Conservation (phyloP, 192 early-diverging fungal genomes). For the Backusella luteola region DNA sequence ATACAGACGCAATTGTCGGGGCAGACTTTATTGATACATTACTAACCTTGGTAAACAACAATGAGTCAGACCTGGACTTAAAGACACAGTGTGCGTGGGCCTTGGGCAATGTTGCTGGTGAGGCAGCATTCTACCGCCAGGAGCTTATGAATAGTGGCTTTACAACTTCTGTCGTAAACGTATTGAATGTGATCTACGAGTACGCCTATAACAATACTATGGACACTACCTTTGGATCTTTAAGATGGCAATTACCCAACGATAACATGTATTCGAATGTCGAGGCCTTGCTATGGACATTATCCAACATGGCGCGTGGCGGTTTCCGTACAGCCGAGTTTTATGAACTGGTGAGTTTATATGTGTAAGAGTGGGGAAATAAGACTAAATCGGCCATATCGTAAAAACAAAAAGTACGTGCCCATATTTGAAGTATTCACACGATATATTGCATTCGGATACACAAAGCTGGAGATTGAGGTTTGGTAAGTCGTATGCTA, state of each 20-base stretch:
- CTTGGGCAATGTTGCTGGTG: conserved; percentile 39
- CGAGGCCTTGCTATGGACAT: conserved; percentile 26
- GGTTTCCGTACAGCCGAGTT: conserved; percentile 30
- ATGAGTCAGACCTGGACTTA: neutral
- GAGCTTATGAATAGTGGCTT: conserved; percentile 16
- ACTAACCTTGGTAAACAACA: neutral
- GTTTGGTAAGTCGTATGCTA: neutral
- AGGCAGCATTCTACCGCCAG: conserved; percentile 28
- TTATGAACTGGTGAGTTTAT: conserved; percentile 13
- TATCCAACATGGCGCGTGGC: conserved; percentile 41
- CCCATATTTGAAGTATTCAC: neutral
- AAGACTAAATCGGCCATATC: neutral
- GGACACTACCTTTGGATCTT: neutral
- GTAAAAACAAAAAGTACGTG: neutral
- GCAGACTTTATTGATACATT: conserved; percentile 26
- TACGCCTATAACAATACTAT: neutral
- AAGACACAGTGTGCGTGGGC: conserved; percentile 40
- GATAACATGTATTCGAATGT: conserved; percentile 20
- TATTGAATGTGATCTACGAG: conserved; percentile 10
- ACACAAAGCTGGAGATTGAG: neutral
- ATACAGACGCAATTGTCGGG: conserved; percentile 24
- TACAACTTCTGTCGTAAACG: conserved; percentile 13
- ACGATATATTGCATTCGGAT: neutral
- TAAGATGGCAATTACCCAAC: neutral
- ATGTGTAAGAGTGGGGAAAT: neutral